These are phyloP conservation scores for Verticillium isaacii DNA, from an alignment of 2,329 filamentous ascomycete genomes.

Conservation along the genomic window DNA sequence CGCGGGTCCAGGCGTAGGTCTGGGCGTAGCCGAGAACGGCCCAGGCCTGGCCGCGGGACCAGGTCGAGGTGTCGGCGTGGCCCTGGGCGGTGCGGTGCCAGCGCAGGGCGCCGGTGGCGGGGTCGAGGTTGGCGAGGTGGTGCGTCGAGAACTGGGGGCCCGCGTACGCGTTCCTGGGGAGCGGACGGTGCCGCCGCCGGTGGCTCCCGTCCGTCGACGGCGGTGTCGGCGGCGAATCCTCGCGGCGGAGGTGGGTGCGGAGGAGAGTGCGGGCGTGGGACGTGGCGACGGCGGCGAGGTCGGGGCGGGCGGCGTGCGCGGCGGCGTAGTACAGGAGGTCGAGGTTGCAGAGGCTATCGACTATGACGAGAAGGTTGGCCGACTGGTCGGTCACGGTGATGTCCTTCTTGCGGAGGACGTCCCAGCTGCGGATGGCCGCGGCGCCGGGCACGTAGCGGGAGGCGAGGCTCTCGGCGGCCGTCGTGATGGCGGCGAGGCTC, in stretches of 20 bases:
- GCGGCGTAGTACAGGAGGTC: conserved; percentile 33
- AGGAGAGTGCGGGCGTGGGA: conserved; percentile 33
- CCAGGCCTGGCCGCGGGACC: conserved; percentile 46
- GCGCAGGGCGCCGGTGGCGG: conserved; percentile 30
- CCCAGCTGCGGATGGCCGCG: conserved; percentile 44
- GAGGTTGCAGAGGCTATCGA: conserved; percentile 37
- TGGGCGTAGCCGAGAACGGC: conserved; percentile 43
- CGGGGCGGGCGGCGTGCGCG: conserved; percentile 20
- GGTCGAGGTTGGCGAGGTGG: conserved; percentile 42
- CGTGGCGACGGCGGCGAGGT: conserved; percentile 28
- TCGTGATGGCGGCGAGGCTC: conserved; percentile 34
- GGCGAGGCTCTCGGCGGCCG: conserved; percentile 37
- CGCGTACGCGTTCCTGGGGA: conserved; percentile 10
- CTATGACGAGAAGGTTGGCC: conserved; percentile 31
- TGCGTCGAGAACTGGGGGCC: conserved; percentile 23
- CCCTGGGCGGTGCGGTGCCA: conserved; percentile 40
- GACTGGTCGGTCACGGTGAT: conserved; percentile 19
- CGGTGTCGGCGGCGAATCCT: conserved; percentile 15
- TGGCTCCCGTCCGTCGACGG: background rate
- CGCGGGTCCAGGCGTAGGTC: conserved; percentile 41
- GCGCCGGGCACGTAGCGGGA: conserved; percentile 34
- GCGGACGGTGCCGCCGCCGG: too few species aligned
- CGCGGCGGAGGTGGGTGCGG: conserved; percentile 29
- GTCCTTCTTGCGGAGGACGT: conserved; percentile 27
- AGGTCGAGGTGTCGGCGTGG: conserved; percentile 37